phyloP scores from a whole-genome alignment of 1,284 basidiomycete species.

The Trichosporon sp. region DNA sequence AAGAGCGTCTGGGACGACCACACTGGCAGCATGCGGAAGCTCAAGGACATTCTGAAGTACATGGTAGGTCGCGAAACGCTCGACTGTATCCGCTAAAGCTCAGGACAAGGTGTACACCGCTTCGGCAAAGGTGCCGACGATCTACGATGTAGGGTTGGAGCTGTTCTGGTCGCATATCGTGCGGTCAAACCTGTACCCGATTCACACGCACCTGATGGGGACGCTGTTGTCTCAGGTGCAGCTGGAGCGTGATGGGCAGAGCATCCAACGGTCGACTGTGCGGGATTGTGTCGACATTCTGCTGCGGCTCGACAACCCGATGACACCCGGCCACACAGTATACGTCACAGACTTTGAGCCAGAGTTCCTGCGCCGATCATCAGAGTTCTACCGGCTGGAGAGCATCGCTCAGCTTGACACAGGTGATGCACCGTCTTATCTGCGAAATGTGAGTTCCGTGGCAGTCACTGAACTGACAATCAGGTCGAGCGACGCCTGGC shows the following conservation, averaged over 20 bases:
- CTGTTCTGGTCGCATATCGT: slow-evolving; percentile 81
- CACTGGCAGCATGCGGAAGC: slow-evolving; percentile 77
- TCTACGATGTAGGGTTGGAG: slow-evolving; percentile 74
- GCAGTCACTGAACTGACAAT: background rate
- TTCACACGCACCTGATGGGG: slow-evolving; percentile 72
- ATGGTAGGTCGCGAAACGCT: slow-evolving; percentile 61
- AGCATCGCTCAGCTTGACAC: slow-evolving; percentile 64
- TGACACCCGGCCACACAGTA: slow-evolving; percentile 54
- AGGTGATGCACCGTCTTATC: slow-evolving; percentile 76
- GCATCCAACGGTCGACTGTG: slow-evolving; percentile 84
- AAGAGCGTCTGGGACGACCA: slow-evolving; percentile 93
- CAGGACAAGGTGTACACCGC: slow-evolving; percentile 85
- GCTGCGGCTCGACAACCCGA: slow-evolving; percentile 48
- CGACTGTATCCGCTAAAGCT: background rate
- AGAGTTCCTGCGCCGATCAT: slow-evolving; percentile 69
- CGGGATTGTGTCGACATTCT: slow-evolving; percentile 87
- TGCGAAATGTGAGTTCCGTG: slow-evolving; percentile 61
- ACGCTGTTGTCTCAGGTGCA: slow-evolving; percentile 82
- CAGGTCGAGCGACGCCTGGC: slow-evolving; percentile 78
- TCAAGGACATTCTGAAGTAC: slow-evolving; percentile 89
- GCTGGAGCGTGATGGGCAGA: slow-evolving; percentile 84
- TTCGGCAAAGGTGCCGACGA: slow-evolving; percentile 64
- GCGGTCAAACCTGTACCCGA: slow-evolving; percentile 57
- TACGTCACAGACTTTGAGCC: slow-evolving; percentile 86
- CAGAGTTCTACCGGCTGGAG: slow-evolving; percentile 73